Percentiles rank a stretch among this genome's conserved stretches.
Evolutionary conservation across 371 early-diverging fungal genomes (phyloP).

Genomic region (Parasitella parasitica): DNA sequence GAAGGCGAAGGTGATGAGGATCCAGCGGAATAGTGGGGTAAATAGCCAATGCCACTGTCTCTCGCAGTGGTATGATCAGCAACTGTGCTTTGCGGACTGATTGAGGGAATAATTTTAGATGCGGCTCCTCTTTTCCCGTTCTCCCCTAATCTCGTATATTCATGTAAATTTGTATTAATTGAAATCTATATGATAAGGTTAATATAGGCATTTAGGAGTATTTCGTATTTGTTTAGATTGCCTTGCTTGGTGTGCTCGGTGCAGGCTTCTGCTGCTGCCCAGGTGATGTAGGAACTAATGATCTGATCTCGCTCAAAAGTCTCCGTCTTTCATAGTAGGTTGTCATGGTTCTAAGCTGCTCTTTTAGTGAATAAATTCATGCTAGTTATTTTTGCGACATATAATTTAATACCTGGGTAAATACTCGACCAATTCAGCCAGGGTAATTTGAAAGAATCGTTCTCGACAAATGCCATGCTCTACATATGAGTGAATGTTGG

Average conservation of each 20-base stretch:
- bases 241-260: slow-evolving; percentile 13
- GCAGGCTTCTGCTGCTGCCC: slow-evolving; percentile 4
- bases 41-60: slow-evolving; percentile 17
- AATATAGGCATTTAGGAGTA: not conserved
- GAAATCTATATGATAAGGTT: slow-evolving; percentile 17
- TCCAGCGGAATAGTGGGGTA: slow-evolving; percentile 19
- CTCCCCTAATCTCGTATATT: slow-evolving; percentile 8
- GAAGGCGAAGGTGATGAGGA: slow-evolving; percentile 21
- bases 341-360: slow-evolving; percentile 27
- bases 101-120: not conserved
- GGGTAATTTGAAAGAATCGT: slow-evolving; percentile 39
- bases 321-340: slow-evolving; percentile 50
- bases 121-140: not conserved
- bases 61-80: not conserved
- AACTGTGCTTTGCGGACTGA: not conserved
- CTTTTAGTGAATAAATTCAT: not conserved
- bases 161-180: slow-evolving; percentile 26
- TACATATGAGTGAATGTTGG: slow-evolving; percentile 8
- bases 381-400: not conserved
- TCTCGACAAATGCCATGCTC: slow-evolving; percentile 39
- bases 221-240: not conserved
- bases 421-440: slow-evolving; percentile 41
- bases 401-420: slow-evolving; percentile 32
- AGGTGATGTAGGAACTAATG: slow-evolving; percentile 19
- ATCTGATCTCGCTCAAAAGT: slow-evolving; percentile 46